phyloP scores from a whole-genome alignment of 495 filamentous ascomycete genomes.

The Aspergillus sclerotioniger region DNA sequence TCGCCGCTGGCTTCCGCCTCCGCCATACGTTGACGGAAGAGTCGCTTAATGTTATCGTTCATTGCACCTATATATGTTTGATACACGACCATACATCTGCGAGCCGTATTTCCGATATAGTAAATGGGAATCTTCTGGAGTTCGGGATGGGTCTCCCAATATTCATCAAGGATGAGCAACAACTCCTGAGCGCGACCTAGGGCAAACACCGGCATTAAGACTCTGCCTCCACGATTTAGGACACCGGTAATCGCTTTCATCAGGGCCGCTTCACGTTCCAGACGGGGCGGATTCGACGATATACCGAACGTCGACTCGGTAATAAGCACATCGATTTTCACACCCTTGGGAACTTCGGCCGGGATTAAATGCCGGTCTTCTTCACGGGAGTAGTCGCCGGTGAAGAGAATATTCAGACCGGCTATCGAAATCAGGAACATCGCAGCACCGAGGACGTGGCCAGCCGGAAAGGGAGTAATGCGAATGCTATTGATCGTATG shows the following conservation, averaged over 20 bases:
- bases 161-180: constrained; percentile 92
- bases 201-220: constrained; percentile 93
- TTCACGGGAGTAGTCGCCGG: constrained; percentile 93
- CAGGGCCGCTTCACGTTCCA: constrained; percentile 85
- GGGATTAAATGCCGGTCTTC: constrained; percentile 92
- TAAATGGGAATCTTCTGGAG: constrained; percentile 91
- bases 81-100: constrained; percentile 98
- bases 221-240: constrained; percentile 85
- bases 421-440: constrained; percentile 98
- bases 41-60: constrained; percentile 96
- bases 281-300: constrained; percentile 79
- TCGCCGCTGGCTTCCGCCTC: constrained; percentile 77
- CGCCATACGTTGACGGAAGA: constrained; percentile 81
- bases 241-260: constrained; percentile 94
- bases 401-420: constrained; percentile 93
- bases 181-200: constrained; percentile 92
- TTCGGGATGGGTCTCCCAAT: constrained; percentile 84
- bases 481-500: constrained; percentile 94
- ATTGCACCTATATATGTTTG: constrained; percentile 96
- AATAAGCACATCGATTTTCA: constrained; percentile 93
- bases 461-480: constrained; percentile 94
- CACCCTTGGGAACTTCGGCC: constrained; percentile 76
- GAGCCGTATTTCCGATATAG: constrained; percentile 88
- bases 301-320: constrained; percentile 97
- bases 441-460: constrained; percentile 95